Base-by-base conservation (phyloP, 1,284 basidiomycete genomes). In the Ustilago cynodontis region DNA sequence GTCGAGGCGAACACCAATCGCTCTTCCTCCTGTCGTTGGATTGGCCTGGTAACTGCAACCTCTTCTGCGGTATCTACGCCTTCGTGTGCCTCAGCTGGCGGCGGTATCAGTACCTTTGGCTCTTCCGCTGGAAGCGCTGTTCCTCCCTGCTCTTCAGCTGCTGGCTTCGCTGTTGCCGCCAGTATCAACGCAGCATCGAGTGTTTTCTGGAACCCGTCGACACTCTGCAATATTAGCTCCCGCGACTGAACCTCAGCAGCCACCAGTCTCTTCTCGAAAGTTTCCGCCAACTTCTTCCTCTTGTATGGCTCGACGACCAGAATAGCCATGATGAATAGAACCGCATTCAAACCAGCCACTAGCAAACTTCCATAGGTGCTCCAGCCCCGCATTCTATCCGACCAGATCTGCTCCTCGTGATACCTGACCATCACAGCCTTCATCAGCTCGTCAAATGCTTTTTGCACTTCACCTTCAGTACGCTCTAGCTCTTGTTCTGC, bases 271-370 rank as follows among this genome's bases (percentile, higher is more conserved):
- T 50, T 51, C 56, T 86, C 84, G 13, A 86, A 82, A n/a, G 81
- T 84, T 41, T 81, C 68, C 5, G 83, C 84, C 7, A 86, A 64
- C 59, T 69, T 82, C n/a, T 76, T 79, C 28, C 84, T 65, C 68
- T 86, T 86, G 59, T 80, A 85, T n/a, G 84, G 84, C 64, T 86
- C 84, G 2, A 86, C 83, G 2, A 86, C 22, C 35, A 86, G 37
- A 31, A 86, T 79, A 6, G 84, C 84, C 1, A 82, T 33, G 16
- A 82, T 71, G 49, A 86, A 86, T 57, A 86, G 31, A 11, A 84
- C 24, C 9, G 84, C 81, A 58, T 86, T 86, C 31, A 86, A 59
- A 1, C 71, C 79, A 9, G 75, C 83, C 18, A 85, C 76, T 1
- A 73, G 54, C 18, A 83, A 41, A 58, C 78, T 80, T n/a, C 71